phyloP scores from a whole-genome alignment of 2,329 filamentous ascomycete genomes.

The Amphichorda felina region DNA sequence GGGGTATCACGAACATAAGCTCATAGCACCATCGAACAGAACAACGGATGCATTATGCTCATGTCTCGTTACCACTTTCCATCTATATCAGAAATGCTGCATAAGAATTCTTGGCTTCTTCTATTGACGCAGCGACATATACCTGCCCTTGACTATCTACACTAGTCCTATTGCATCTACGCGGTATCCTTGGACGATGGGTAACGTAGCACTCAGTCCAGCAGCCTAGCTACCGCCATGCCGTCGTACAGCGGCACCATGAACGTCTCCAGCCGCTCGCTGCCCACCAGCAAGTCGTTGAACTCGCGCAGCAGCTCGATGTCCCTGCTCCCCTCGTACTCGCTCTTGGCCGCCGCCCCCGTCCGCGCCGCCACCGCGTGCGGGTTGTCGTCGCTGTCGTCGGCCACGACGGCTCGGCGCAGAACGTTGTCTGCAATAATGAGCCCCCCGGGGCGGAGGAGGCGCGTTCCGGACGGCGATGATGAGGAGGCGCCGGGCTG shows the following conservation, averaged over 20 bases:
- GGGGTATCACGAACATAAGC: no score
- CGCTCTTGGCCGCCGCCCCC: slow-evolving; percentile 8
- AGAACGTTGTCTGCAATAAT: slow-evolving; percentile 44
- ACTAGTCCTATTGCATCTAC: no score
- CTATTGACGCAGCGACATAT: no score
- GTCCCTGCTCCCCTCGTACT: slow-evolving; percentile 8
- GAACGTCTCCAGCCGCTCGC: slow-evolving; percentile 24
- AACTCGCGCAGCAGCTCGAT: slow-evolving; percentile 19
- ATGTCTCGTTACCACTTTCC: no score
- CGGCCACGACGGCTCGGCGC: slow-evolving; percentile 33
- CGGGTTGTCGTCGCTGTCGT: slow-evolving; percentile 24
- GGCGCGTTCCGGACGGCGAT: slow-evolving; percentile 18
- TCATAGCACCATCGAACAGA: no score
- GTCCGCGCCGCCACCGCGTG: slow-evolving; percentile 7
- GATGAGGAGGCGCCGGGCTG: slow-evolving; percentile 16
- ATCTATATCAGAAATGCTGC: no score
- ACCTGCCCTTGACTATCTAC: no score
- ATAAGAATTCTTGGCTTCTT: no score
- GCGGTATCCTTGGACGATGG: no score
- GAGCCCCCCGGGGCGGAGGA: slow-evolving; percentile 35
- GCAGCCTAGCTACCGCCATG: slow-evolving; percentile 22
- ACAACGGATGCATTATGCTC: no score
- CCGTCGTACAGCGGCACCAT: slow-evolving; percentile 31
- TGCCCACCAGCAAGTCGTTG: slow-evolving; percentile 19
- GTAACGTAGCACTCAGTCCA: slow-evolving; percentile 22